Conservation (phyloP, 257 asterid genomes). For the Penstemon newberryi region DNA sequence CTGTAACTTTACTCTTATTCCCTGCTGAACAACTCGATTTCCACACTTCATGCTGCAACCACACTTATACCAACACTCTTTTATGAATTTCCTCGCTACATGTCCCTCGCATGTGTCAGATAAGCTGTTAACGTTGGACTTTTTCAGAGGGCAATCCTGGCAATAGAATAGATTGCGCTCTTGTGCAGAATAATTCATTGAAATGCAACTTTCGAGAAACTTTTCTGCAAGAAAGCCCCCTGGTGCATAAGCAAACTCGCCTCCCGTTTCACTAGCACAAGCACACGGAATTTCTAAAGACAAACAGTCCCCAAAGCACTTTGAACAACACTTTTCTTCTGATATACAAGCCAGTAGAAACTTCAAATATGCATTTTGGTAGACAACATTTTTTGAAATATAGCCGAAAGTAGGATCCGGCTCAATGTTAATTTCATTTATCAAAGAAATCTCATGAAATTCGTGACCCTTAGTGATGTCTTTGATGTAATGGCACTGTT, state of each 20-base stretch:
- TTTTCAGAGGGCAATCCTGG: constrained; percentile 63
- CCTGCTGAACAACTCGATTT: constrained; percentile 70
- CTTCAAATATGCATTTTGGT: constrained; percentile 41
- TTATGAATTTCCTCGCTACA: constrained; percentile 53
- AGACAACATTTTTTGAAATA: constrained; percentile 38
- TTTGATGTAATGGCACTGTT: constrained; percentile 16
- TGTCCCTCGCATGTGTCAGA: constrained; percentile 62
- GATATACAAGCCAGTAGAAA: constrained; percentile 51
- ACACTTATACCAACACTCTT: constrained; percentile 82
- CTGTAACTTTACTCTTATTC: constrained; percentile 63
- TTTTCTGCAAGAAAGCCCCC: constrained; percentile 52
- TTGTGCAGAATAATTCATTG: constrained; percentile 39
- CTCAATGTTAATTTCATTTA: constrained; percentile 48
- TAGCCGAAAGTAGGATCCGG: constrained; percentile 46
- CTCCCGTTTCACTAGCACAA: constrained; percentile 60
- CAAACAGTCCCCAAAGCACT: constrained; percentile 56
- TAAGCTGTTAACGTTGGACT: constrained; percentile 33
- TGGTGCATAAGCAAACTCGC: constrained; percentile 55
- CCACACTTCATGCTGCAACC: constrained; percentile 66
- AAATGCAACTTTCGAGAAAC: constrained; percentile 43
- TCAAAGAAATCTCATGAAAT: constrained; percentile 41
- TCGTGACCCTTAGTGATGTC: constrained; percentile 50
- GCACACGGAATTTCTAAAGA: constrained; percentile 49
- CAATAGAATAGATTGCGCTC: constrained; percentile 44
- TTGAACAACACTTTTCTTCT: constrained; percentile 55